These are phyloP conservation scores for Dioszegia aurantiaca DNA, from an alignment of 768 basidiomycete species.

Conservation along the genomic window DNA sequence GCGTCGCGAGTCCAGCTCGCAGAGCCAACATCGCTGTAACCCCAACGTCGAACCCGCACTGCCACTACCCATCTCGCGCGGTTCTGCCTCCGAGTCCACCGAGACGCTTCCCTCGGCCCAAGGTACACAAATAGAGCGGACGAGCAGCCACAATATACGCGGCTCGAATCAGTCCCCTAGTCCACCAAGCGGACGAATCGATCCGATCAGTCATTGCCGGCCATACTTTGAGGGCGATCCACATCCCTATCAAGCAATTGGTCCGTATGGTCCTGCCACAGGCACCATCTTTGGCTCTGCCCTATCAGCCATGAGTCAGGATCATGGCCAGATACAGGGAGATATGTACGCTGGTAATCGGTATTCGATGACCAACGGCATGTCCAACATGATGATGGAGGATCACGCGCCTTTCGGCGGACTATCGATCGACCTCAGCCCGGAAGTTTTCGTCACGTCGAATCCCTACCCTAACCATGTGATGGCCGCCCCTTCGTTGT, in stretches of 20 bases:
- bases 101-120: not conserved
- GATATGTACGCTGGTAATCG: not conserved
- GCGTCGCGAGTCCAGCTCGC: not conserved
- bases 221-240: not conserved
- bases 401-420: not conserved
- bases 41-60: not conserved
- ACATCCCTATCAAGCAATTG: not conserved
- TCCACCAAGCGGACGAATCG: no score
- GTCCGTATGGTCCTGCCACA: slow-evolving; percentile 3
- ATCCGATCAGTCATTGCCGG: not conserved
- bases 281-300: slow-evolving; percentile 11
- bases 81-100: no score
- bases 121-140: no score
- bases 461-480: not conserved
- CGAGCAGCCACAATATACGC: no score
- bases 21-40: not conserved
- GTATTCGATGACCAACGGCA: not conserved
- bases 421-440: slow-evolving; percentile 3
- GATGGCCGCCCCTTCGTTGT: not conserved
- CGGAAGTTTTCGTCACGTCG: not conserved
- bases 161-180: no score
- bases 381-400: not conserved
- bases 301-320: slow-evolving; percentile 6
- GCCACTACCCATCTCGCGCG: no score
- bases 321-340: not conserved